Evolutionary conservation across 352 stramenopile genomes (phyloP), one percentile per base, ranked within the genome.

Genomic region (Nothophytophthora sp.): DNA sequence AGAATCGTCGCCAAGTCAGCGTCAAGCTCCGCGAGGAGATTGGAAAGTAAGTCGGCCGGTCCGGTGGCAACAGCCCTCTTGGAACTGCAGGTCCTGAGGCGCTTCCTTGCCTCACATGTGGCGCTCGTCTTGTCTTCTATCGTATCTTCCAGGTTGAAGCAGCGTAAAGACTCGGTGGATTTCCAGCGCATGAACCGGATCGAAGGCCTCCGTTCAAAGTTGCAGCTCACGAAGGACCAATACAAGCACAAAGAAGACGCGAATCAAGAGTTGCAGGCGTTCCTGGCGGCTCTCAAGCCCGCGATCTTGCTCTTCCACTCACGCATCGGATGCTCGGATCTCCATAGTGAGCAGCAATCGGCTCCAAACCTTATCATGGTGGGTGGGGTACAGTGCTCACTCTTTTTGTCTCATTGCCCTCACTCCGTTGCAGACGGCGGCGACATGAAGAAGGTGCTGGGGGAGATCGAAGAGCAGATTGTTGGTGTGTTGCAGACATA

Each of bases 131-230:
- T n/a, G n/a, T n/a, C n/a, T n/a, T n/a, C n/a, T n/a, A n/a, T n/a
- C n/a, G n/a, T n/a, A n/a, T n/a, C n/a, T 41, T 20, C 8, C 33
- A 94, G 83, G 36, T 47, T 94, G 19, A 94, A 94, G 44, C 80
- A 90, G 25, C 73, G 80, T 33, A 94, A 94, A 24, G 81, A 94
- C 39, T 86, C 81, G 12, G 75, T 85, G 4, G 76, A 92, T 43
- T 84, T 88, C 15, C 81, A 94, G 52, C 70, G 78, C 10, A 79
- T 86, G 62, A 88, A 90, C 36, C 79, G 81, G 13, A 83, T 90
- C 37, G 78, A 91, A 63, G 66, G 55, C 9, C 66, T 94, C 4
- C 86, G 88, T 9, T 58, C 68, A 5, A 77, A 82, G 16, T 47
- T 89, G 0, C 73, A 90, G 68, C 52, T 66, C 33, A 81, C 75